Base-by-base conservation (phyloP, 345 rosid species). In the Eucalyptus sp. region DNA sequence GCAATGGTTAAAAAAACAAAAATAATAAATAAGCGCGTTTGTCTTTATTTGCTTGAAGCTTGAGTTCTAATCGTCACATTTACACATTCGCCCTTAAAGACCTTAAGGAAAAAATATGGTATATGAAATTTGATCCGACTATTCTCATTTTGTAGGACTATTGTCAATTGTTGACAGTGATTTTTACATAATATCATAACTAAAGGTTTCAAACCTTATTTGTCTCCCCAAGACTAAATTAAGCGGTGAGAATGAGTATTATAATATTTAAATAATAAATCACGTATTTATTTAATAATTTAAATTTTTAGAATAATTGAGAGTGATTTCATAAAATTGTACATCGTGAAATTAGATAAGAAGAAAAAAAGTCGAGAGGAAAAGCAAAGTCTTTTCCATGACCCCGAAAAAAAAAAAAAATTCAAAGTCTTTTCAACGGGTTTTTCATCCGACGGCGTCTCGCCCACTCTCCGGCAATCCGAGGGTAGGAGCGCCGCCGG, bases 221-320 rank as follows among this genome's bases (percentile, higher is more conserved):
- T 52, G 5, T 52, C 10, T 52, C 2, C 1, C 10, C 1, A 52
- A 18, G 8, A 52, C 10, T 1, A 52, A 0, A 52, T 52, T 20
- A 52, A 52, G 4, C 0, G 9, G 24, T 52, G 25, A 52, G 25
- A 18, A 18, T 7, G 10, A 7, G 2, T 52, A 52, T 52, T 52
- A 52, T 0, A 52, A 52, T 18, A 52, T 18, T 7, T 18, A 52
- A 52, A 52, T 52, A 52, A 52, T 7, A 52, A 52, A 52, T 52
- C 0, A 52, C 0, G 2, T 0, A 20, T 52, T 52, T 1, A 20
- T 52, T 1, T 52, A 7, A 52, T 52, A 52, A 0, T 52, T 20
- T 1, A 52, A 18, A 52, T 0, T 52, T 52, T 52, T 52, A 52
- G 5, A 52, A 52, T 52, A 20, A 20, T 52, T 52, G 0, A 52